These are phyloP conservation scores for Xanthoconium separans DNA, from an alignment of 1,284 basidiomycete species.

Conservation along the genomic window DNA sequence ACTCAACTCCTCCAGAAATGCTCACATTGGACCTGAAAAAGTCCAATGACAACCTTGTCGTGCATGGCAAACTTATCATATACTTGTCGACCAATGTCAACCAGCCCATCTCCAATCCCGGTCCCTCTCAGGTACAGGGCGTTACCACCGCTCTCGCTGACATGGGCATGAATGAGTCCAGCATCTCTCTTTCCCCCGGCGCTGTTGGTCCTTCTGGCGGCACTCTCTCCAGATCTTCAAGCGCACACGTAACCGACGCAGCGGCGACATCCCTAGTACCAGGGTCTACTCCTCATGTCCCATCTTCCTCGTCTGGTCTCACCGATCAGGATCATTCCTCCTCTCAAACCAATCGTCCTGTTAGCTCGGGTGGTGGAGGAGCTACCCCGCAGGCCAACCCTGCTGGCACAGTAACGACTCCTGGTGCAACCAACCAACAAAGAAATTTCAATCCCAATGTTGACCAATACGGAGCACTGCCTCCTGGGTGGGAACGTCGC, in stretches of 20 bases:
- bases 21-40: slow-evolving; percentile 87
- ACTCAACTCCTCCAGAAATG: slow-evolving; percentile 60
- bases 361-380: slow-evolving; percentile 25
- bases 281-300: slow-evolving; percentile 39
- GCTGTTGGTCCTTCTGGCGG: slow-evolving; percentile 33
- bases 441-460: slow-evolving; percentile 85
- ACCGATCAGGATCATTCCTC: slow-evolving; percentile 26
- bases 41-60: slow-evolving; percentile 85
- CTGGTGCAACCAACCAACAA: slow-evolving; percentile 41
- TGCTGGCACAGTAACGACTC: slow-evolving; percentile 23
- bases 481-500: slow-evolving; percentile 88
- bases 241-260: slow-evolving; percentile 51
- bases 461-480: slow-evolving; percentile 82
- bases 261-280: slow-evolving; percentile 35
- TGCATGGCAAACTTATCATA: slow-evolving; percentile 89
- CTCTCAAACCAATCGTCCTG: slow-evolving; percentile 24
- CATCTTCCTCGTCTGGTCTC: slow-evolving; percentile 24
- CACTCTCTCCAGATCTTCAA: slow-evolving; percentile 50
- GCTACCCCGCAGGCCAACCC: slow-evolving; percentile 24
- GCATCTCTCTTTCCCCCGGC: slow-evolving; percentile 51
- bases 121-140: slow-evolving; percentile 61
- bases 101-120: slow-evolving; percentile 74
- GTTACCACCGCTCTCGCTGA: slow-evolving; percentile 55
- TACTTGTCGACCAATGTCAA: slow-evolving; percentile 84
- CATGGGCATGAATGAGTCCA: slow-evolving; percentile 56